Base-by-base conservation (phyloP, 306 rosid species). In the Cajanus cajan region DNA sequence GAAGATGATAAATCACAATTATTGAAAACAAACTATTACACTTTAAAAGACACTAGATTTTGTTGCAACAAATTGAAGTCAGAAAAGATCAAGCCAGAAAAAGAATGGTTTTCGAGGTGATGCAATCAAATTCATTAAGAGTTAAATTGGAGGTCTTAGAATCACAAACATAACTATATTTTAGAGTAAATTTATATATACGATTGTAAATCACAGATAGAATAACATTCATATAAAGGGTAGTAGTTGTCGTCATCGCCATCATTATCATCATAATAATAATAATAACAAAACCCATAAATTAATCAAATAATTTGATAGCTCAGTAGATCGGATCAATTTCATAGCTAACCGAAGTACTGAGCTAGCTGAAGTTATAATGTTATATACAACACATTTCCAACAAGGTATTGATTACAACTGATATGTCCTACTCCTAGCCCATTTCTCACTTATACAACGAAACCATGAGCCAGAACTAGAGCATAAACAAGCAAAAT, bases 351-450 rank as follows among this genome's bases (percentile, higher is more conserved):
- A 28, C 7, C 11, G 16, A 58, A 12, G 22, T 33, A 28, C 9
- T 10, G 31, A 57, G 0, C 31, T 41, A 6, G 72, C 57, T 52
- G 43, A n/a, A n/a, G n/a, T n/a, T n/a, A n/a, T n/a, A n/a, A 58
- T 45, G 77, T 67, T 47, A 57, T 2, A 57, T 6, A 39, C 12
- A 68, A 55, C 44, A 22, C 37, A 75, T 59, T 33, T 11, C 28
- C 10, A 68, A 74, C 78, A 65, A 44, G 25, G 4, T 43, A 40
- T 4, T 78, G 21, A 54, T 25, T 78, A 47, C 70, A 68, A 78
- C 15, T 44, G 55, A 58, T 10, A 50, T 66, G 9, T 64, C 16
- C 65, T 33, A 15, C 15, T 62, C 39, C 6, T 15, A 55, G 22
- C 55, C 40, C 15, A 43, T 19, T 55, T 66, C 54, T n/a, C 57